Evolutionary conservation across 2,329 filamentous ascomycete species (phyloP).

Genomic region (Lecanicillium sp.): DNA sequence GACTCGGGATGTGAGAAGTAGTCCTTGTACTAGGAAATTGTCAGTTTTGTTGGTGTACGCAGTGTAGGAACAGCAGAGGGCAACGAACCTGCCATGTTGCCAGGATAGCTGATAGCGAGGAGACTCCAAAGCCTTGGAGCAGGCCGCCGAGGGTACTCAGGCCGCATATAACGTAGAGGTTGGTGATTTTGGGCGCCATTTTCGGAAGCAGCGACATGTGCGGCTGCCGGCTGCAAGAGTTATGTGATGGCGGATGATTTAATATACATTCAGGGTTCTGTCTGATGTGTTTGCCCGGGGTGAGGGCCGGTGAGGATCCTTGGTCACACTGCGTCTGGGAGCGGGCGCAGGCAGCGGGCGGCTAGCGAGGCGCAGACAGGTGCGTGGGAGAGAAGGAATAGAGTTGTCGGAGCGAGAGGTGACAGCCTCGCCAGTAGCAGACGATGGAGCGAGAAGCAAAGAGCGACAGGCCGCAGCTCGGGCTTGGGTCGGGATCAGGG

Average conservation of each 20-base stretch:
- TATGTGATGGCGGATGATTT: neutral
- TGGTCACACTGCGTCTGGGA: too few relatives aligned
- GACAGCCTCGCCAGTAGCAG: too few relatives aligned
- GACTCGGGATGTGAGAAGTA: slow-evolving; percentile 38
- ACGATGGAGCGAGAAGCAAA: too few relatives aligned
- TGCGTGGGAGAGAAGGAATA: too few relatives aligned
- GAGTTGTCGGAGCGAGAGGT: too few relatives aligned
- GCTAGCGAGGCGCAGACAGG: too few relatives aligned
- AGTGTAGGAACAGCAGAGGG: neutral
- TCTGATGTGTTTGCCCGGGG: too few relatives aligned
- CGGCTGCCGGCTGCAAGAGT: neutral
- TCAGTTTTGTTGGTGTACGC: neutral
- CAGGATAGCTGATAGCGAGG: slow-evolving; percentile 46
- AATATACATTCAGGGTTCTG: neutral
- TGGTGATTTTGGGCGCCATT: slow-evolving; percentile 12
- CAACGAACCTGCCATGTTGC: slow-evolving; percentile 26
- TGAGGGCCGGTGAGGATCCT: too few relatives aligned
- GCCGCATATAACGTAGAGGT: slow-evolving; percentile 15
- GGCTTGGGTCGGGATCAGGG: too few relatives aligned
- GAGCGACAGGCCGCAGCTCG: too few relatives aligned
- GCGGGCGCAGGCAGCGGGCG: too few relatives aligned
- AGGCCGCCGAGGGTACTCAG: slow-evolving; percentile 23
- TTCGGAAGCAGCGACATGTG: neutral
- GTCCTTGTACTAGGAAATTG: slow-evolving; percentile 29
- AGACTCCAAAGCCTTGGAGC: slow-evolving; percentile 44